Evolutionary conservation across 306 rosid genomes (phyloP).

Genomic region (Prosopis cineraria): DNA sequence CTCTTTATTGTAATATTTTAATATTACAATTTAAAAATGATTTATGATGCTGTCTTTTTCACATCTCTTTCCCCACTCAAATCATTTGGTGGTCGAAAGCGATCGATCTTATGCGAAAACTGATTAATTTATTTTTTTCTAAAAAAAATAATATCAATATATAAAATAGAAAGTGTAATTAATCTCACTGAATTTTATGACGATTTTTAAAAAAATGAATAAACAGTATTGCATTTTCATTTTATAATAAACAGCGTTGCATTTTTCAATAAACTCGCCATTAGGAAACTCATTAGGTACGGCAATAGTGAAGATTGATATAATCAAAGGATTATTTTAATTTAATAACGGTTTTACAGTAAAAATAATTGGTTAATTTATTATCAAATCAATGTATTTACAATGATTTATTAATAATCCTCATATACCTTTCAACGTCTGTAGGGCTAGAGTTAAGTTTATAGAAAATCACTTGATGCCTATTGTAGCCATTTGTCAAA

Average conservation of each 20-base stretch:
- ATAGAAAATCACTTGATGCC: not conserved
- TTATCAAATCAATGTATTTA: not conserved
- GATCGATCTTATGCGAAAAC: no score
- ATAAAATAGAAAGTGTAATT: not conserved
- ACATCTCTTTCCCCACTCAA: not conserved
- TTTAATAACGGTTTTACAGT: not conserved
- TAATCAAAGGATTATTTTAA: not conserved
- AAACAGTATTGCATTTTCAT: no score
- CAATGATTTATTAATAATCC: not conserved
- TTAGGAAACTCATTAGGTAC: not conserved
- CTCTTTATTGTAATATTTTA: not conserved
- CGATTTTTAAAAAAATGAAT: no score
- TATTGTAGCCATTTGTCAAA: not conserved
- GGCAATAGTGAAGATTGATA: not conserved
- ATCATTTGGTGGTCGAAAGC: not conserved
- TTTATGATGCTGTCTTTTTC: not conserved
- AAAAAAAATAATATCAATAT: no score
- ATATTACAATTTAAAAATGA: not conserved
- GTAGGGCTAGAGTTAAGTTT: not conserved
- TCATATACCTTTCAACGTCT: not conserved
- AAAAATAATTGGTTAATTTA: not conserved
- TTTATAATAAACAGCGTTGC: no score
- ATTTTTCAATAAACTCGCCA: not conserved
- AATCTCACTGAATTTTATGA: slow-evolving; percentile 1
- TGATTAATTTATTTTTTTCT: no score